Base-by-base conservation (phyloP, 495 filamentous ascomycete species). In the Physcia stellaris region DNA sequence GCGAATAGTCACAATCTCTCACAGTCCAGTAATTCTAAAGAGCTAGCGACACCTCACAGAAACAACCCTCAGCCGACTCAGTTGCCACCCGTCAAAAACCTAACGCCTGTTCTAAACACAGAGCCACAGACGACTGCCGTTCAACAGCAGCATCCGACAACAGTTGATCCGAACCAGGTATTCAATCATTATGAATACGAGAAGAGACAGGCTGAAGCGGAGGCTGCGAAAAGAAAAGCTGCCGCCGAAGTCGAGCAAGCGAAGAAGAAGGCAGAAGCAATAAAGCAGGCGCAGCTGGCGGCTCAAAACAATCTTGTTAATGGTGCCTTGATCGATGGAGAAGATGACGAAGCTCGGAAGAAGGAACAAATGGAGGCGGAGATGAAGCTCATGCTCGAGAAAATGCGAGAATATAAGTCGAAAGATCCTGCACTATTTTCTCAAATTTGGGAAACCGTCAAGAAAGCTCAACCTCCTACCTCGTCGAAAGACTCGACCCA, bases 321-420 rank as follows among this genome's bases (percentile, higher is more conserved):
- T 16, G 37, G 32, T 7, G 13, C 13, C 12, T 33, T 24, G 22
- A 20, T 21, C 21, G 29, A 22, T 7, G 12, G 15, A n/a, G 23
- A 6, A n/a, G 20, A 30, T 24, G 11, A 12, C 10, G 35, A 40
- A n/a, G 20, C 42, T 12, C 30, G 35, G 6, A 49, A 29, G 37
- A 46, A 45, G 29, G 38, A 41, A 10, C 39, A 56, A 24, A 59
- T 59, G 37, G 56, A 48, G 18, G 20, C 44, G 21, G 53, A 59
- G 28, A 58, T 60, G 57, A 60, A 48, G 36, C 30, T 29, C 32
- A 57, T 60, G 57, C 44, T 60, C 4, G 51, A 56, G 37, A 60
- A 52, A 37, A 60, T 60, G 45, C 44, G 52, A 4, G 52, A 60
- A 9, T 61, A 50, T 35, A 53, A 60, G 33, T 38, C 55, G 4